Conservation (phyloP, 768 basidiomycete genomes). For the Cystobasidium tubakii region DNA sequence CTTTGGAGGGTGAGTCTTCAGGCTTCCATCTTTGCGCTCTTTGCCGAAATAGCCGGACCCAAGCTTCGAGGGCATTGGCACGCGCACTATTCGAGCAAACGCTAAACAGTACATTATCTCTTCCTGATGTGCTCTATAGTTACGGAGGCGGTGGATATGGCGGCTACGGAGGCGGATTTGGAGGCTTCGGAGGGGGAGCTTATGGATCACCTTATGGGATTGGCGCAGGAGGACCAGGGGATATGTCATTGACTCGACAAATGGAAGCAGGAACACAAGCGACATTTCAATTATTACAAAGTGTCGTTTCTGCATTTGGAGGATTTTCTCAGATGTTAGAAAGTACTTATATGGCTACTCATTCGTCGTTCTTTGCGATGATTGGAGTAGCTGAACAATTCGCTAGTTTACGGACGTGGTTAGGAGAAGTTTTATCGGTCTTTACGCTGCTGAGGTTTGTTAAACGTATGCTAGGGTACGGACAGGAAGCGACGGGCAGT, state of each 20-base stretch:
- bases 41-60: too few relatives aligned
- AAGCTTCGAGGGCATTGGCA: too few relatives aligned
- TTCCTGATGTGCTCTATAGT: too few relatives aligned
- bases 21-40: too few relatives aligned
- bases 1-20: slow-evolving; percentile 11
- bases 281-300: slow-evolving; percentile 87
- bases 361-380: slow-evolving; percentile 56
- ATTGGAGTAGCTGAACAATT: slow-evolving; percentile 95
- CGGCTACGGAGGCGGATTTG: slow-evolving; percentile 10
- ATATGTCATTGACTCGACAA: slow-evolving; percentile 63
- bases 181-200: slow-evolving; percentile 34
- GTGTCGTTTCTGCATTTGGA: slow-evolving; percentile 87
- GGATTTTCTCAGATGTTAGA: slow-evolving; percentile 97
- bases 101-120: too few relatives aligned
- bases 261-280: slow-evolving; percentile 83
- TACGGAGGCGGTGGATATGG: slow-evolving; percentile 20
- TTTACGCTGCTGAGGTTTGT: slow-evolving; percentile 87
- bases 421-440: slow-evolving; percentile 85
- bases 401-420: slow-evolving; percentile 77
- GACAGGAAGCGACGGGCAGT: slow-evolving; percentile 50
- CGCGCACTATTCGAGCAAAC: too few relatives aligned
- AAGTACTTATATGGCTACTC: slow-evolving; percentile 81
- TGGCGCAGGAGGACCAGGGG: slow-evolving; percentile 39
- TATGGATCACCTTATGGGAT: slow-evolving; percentile 38
- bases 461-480: slow-evolving; percentile 59